A percentile compares a stretch with the other conserved stretches of the same genome.
These are phyloP conservation scores for Microdochium nivale DNA, from an alignment of 2,329 filamentous ascomycete species.

Conservation along the genomic window DNA sequence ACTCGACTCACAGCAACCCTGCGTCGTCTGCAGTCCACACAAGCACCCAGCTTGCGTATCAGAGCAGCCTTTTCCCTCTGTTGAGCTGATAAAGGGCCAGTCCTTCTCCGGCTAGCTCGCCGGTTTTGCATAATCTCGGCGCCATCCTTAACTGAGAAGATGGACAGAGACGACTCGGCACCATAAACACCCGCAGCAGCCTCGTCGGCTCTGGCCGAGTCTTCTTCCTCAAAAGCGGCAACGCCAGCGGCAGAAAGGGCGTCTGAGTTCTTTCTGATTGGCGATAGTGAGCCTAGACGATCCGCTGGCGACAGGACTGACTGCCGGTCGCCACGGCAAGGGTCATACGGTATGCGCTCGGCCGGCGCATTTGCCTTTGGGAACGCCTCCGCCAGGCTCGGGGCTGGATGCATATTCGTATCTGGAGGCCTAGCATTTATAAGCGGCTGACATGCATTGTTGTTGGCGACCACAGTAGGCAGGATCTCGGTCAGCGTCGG, in stretches of 20 bases:
- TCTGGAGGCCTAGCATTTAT: too few relatives aligned
- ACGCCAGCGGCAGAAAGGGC: neutral
- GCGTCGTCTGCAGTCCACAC: slow-evolving; percentile 44
- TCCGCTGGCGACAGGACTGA: neutral
- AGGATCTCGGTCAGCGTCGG: too few relatives aligned
- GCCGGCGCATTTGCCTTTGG: slow-evolving; percentile 7
- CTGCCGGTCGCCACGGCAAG: neutral
- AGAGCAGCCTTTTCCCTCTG: slow-evolving; percentile 51
- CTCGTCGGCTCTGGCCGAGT: neutral
- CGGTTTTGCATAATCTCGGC: slow-evolving; percentile 43
- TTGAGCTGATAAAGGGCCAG: slow-evolving; percentile 47
- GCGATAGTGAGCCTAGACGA: neutral
- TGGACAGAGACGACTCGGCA: slow-evolving; percentile 45
- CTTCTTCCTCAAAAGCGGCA: neutral
- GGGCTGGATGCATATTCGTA: slow-evolving; percentile 21
- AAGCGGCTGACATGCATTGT: neutral
- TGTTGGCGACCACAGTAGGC: neutral
- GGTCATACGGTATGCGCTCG: neutral
- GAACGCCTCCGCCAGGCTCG: slow-evolving; percentile 21
- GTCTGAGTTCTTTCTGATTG: neutral
- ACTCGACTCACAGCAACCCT: slow-evolving; percentile 46
- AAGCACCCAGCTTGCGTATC: slow-evolving; percentile 51
- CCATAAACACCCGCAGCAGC: slow-evolving; percentile 5
- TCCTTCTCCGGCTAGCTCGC: slow-evolving; percentile 48
- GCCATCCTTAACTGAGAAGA: slow-evolving; percentile 48